Evolutionary conservation across 192 early-diverging fungal genomes (phyloP).

Genomic region (Coemansia sp.): DNA sequence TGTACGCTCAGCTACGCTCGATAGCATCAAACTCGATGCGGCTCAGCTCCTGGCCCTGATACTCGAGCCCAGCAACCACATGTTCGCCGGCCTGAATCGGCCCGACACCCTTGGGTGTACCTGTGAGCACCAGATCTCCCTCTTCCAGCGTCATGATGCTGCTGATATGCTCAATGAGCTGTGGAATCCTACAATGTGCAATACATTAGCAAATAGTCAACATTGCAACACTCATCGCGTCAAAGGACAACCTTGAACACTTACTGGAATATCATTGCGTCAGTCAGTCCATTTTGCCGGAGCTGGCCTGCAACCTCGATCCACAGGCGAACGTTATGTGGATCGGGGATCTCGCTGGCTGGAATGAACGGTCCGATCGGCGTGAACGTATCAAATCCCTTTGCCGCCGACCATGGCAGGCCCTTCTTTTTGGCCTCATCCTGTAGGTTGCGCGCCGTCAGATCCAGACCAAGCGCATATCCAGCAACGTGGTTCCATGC

Average conservation of each 20-base stretch:
- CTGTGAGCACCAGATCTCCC: conserved; percentile 90
- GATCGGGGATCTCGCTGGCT: conserved; percentile 66
- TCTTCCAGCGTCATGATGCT: conserved; percentile 85
- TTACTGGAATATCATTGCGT: conserved; percentile 89
- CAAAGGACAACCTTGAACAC: conserved; percentile 1
- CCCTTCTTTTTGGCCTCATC: conserved; percentile 79
- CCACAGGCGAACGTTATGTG: conserved; percentile 72
- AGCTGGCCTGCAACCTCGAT: conserved; percentile 73
- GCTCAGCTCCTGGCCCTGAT: conserved; percentile 41
- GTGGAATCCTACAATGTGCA: conserved; percentile 63
- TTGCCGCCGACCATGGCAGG: conserved; percentile 87
- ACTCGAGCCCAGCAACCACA: conserved; percentile 69
- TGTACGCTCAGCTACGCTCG: conserved; percentile 10
- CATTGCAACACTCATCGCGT: not conserved
- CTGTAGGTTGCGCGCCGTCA: conserved; percentile 91
- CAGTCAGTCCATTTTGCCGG: conserved; percentile 82
- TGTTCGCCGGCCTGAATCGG: conserved; percentile 76
- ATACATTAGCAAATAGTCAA: conserved; percentile 2
- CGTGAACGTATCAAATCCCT: conserved; percentile 95
- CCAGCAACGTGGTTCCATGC: conserved; percentile 69
- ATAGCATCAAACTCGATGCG: conserved; percentile 46
- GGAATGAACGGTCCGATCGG: conserved; percentile 86
- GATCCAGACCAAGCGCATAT: conserved; percentile 86
- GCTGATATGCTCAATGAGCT: conserved; percentile 76
- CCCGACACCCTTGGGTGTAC: conserved; percentile 89